Evolutionary conservation across 495 filamentous ascomycete species (phyloP), one percentile per base, ranked within the genome.

Genomic region (Apiosordaria backusii): DNA sequence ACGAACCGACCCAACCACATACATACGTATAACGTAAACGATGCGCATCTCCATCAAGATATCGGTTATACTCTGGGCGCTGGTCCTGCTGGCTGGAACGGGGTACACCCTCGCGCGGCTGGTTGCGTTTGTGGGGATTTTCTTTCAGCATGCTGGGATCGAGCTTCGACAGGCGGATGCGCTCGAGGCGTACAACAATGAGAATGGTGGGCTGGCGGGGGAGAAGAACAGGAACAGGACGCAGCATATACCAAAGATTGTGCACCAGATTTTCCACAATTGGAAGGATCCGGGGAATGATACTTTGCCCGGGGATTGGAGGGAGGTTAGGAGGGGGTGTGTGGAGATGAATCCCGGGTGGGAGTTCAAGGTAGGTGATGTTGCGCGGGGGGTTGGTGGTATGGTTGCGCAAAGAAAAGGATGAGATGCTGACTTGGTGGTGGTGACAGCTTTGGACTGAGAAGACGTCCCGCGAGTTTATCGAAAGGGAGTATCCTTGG

Each of bases 201-300:
- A 27, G 4, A 15, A 15, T 2, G 9, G 16, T 45, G 35, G 35
- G 35, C 10, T 45, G 35, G 10, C 16, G 4, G 16, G 25, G 0
- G 63, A 52, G 50, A n/a, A 23, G 3, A 24, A 59, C 40, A 60
- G 60, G 15, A 50, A 40, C 1, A 60, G 68, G 4, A 26, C 50
- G 10, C 68, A 71, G 27, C 24, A 68, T 7, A 70, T 75, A 61
- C 92, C 92, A 45, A 94, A 93, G 80, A 94, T 96, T 66, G 91
- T 96, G 63, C 92, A 96, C 75, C 92, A 96, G 74, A 92, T 93
- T 27, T 96, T 91, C 75, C 85, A 87, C 67, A 92, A 93, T 73
- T 79, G 77, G 76, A 59, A 70, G 4, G 73, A 73, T 4, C 70
- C 72, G 0, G 68, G 66, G 4, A 73, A 74, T 58, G 84, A 89